These are phyloP conservation scores for Cyclotella cryptica DNA, from an alignment of 108 stramenopile species.

Conservation along the genomic window DNA sequence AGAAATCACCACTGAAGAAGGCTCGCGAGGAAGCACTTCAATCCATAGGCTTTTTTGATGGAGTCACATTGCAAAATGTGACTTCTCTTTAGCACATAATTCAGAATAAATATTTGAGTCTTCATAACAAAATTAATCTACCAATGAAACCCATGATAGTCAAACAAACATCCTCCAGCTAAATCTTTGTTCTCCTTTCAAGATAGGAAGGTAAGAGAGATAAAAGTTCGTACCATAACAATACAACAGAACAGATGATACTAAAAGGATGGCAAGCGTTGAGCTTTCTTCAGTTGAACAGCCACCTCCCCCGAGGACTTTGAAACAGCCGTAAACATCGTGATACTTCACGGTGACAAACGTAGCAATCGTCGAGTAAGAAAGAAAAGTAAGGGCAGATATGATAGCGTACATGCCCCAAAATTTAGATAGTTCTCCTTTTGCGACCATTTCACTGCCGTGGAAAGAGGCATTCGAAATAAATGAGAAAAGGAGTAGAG, in stretches of 20 bases:
- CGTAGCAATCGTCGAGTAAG: slow-evolving; percentile 48
- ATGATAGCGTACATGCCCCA: slow-evolving; percentile 38
- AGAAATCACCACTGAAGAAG: slow-evolving; percentile 37
- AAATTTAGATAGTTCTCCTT: slow-evolving; percentile 40
- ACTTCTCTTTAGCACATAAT: not conserved
- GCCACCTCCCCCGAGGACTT: slow-evolving; percentile 47
- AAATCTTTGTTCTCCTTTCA: slow-evolving; percentile 47
- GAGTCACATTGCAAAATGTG: not conserved
- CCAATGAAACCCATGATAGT: not conserved
- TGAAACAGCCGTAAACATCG: slow-evolving; percentile 51
- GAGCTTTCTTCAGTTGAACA: slow-evolving; percentile 48
- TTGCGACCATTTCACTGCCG: slow-evolving; percentile 46
- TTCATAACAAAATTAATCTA: not conserved
- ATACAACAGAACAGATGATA: slow-evolving; percentile 34
- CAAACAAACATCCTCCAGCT: slow-evolving; percentile 43
- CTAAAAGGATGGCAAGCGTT: slow-evolving; percentile 28
- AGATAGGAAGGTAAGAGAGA: slow-evolving; percentile 45
- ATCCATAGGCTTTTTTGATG: slow-evolving; percentile 42
- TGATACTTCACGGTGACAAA: slow-evolving; percentile 49
- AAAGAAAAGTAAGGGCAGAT: slow-evolving; percentile 45
- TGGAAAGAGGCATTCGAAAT: too few species aligned
- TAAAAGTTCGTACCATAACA: slow-evolving; percentile 55
- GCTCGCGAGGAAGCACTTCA: slow-evolving; percentile 48
- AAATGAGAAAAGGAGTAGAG: not conserved
- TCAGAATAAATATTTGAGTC: not conserved